These are phyloP conservation scores for Phylloboletellus chloephorus DNA, from an alignment of 1,284 basidiomycete species.

Conservation along the genomic window DNA sequence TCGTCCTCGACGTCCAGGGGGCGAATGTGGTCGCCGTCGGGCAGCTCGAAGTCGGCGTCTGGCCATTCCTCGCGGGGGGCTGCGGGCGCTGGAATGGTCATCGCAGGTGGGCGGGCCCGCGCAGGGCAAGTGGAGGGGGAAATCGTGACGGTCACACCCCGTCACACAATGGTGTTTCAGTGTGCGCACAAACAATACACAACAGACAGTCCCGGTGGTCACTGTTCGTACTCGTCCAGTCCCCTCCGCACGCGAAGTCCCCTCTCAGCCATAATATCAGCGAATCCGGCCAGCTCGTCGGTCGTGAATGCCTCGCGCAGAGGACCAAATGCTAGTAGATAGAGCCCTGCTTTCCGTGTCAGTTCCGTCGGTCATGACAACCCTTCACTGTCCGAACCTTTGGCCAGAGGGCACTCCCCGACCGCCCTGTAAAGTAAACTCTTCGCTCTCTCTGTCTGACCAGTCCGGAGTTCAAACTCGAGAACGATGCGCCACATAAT, in stretches of 20 bases:
- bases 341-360: slow-evolving; percentile 56
- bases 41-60: slow-evolving; percentile 78
- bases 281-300: slow-evolving; percentile 64
- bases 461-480: slow-evolving; percentile 74
- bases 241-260: slow-evolving; percentile 67
- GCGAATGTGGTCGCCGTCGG: slow-evolving; percentile 63
- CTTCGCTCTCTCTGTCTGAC: slow-evolving; percentile 63
- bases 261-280: slow-evolving; percentile 78
- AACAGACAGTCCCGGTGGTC: too few relatives aligned
- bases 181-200: slow-evolving; percentile 20
- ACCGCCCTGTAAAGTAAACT: slow-evolving; percentile 76
- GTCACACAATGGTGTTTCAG: too few relatives aligned
- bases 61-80: slow-evolving; percentile 70
- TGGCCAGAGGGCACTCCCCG: slow-evolving; percentile 73
- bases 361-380: slow-evolving; percentile 9
- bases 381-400: slow-evolving; percentile 48
- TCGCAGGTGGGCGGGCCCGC: slow-evolving; percentile 23
- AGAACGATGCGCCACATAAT: slow-evolving; percentile 77
- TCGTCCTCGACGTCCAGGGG: slow-evolving; percentile 46
- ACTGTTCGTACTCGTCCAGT: slow-evolving; percentile 58
- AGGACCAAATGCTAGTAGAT: slow-evolving; percentile 78
- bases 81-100: slow-evolving; percentile 52
- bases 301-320: slow-evolving; percentile 63
- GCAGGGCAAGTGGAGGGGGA: slow-evolving; percentile 13
- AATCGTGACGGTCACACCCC: slow-evolving; percentile 2